Evolutionary conservation across 768 basidiomycete genomes (phyloP), one percentile per base, ranked within the genome.

Genomic region (Podaxis rugospora): DNA sequence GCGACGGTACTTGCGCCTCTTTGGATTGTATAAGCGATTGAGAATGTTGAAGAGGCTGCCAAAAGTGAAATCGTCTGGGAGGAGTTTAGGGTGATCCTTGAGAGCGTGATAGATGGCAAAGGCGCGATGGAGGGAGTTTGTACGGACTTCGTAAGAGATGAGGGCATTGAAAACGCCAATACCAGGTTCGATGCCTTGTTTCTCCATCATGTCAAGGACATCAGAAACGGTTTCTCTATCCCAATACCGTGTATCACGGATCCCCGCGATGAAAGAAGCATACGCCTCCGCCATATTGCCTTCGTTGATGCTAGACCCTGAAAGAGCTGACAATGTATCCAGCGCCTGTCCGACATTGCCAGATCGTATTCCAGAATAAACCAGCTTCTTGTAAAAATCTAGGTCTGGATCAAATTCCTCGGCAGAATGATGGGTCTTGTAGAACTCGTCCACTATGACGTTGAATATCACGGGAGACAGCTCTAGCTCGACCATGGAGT

Each of bases 21-120:
- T 54, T 5, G 59, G 46, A 32, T 42, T 55, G 36, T 61, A 39
- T 1, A 61, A 37, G 16, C 52, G 59, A 61, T 55, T 61, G 35
- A 61, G 53, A 5, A 36, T 21, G 14, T 61, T 58, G 23, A 58
- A 61, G 7, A 61, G 37, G 14, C 59, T 61, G 3, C 52, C 53
- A 28, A 61, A 61, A 6, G 59, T 61, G 39, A 42, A 42, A 16
- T 50, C 47, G 7, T 61, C 46, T 2, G 59, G 52, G 7, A 47
- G 44, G 23, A 61, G 21, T 4, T 37, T 23, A 9, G 52, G 44
- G 18, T 46, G 36, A 18, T 10, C 6, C 53, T 55, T 61, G 35
- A 61, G 51, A 32, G 46, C 52, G 23, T 61, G 5, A 44, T 61
- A 61, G 13, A 61, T 49, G 46, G 52, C 46, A 28, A 61, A 61